A percentile compares a stretch with the other conserved stretches of the same genome.
Conservation (phyloP, 1,139 yeast species). For the Meyerozyma guilliermondii region DNA sequence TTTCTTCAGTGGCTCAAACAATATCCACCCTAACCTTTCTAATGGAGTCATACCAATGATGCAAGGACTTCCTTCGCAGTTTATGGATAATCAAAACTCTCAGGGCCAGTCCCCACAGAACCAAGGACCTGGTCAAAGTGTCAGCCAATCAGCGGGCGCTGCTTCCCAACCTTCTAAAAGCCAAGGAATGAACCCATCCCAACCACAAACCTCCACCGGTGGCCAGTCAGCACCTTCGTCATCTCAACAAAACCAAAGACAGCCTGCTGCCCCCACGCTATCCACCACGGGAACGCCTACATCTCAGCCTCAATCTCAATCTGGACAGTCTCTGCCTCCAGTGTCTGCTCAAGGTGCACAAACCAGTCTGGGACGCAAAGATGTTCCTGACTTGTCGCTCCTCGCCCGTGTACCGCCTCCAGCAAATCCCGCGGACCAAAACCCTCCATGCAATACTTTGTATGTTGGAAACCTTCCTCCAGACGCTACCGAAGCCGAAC, state of each 20-base stretch:
- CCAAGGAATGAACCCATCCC: too few relatives aligned
- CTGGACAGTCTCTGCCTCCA: conserved; percentile 4
- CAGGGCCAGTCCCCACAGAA: background rate
- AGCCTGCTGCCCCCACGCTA: conserved; percentile 3
- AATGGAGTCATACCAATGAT: background rate
- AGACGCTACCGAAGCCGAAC: conserved; percentile 91
- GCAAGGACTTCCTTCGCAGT: conserved; percentile 1
- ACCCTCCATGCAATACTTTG: conserved; percentile 95
- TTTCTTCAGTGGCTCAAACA: conserved; percentile 15
- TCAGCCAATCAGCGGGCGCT: background rate
- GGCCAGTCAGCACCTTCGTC: background rate
- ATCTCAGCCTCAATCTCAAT: conserved; percentile 1
- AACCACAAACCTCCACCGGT: background rate
- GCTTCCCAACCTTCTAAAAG: background rate
- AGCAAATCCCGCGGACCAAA: conserved; percentile 98
- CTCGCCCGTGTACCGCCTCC: conserved; percentile 88
- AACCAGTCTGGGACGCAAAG: conserved; percentile 16
- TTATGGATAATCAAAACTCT: background rate
- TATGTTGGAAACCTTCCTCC: conserved; percentile 97
- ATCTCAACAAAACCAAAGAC: conserved; percentile 4
- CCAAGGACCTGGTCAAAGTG: background rate
- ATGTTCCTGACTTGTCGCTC: conserved; percentile 66
- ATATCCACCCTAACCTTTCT: background rate
- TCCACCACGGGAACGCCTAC: conserved; percentile 1
- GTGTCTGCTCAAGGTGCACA: conserved; percentile 1